Conservation (phyloP, 2,329 filamentous ascomycete species). For the Nemania diffusa region DNA sequence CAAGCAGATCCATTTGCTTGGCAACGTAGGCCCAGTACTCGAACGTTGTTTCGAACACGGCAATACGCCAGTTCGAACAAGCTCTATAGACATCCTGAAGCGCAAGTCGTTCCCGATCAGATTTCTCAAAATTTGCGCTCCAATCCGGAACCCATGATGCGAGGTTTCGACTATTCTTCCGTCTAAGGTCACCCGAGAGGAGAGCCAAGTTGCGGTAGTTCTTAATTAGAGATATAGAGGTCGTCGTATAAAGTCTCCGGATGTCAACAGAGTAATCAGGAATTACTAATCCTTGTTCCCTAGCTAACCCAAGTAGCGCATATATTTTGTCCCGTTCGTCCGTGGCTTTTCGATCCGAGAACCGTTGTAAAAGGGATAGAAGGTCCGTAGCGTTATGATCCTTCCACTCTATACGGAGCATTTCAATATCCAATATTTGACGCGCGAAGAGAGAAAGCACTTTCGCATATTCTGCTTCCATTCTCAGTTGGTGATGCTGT, state of each 20-base stretch:
- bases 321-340: constrained; percentile 3
- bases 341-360: background rate
- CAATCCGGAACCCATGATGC: constrained; percentile 4
- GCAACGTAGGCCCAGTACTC: background rate
- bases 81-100: background rate
- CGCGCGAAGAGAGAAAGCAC: background rate
- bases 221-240: background rate
- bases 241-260: background rate
- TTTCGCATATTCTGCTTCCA: background rate
- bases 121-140: background rate
- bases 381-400: background rate
- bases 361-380: background rate
- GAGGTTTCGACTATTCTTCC: background rate
- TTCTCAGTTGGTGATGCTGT: too few relatives aligned
- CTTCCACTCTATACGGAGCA: background rate
- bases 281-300: background rate
- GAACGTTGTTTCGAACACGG: background rate
- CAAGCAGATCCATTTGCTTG: background rate
- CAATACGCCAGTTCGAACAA: background rate
- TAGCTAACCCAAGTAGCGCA: background rate
- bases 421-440: background rate
- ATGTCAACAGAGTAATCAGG: background rate
- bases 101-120: background rate
- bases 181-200: background rate
- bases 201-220: background rate